Evolutionary conservation across 441 rosid species (phyloP).

Genomic region (Geranium incanum): DNA sequence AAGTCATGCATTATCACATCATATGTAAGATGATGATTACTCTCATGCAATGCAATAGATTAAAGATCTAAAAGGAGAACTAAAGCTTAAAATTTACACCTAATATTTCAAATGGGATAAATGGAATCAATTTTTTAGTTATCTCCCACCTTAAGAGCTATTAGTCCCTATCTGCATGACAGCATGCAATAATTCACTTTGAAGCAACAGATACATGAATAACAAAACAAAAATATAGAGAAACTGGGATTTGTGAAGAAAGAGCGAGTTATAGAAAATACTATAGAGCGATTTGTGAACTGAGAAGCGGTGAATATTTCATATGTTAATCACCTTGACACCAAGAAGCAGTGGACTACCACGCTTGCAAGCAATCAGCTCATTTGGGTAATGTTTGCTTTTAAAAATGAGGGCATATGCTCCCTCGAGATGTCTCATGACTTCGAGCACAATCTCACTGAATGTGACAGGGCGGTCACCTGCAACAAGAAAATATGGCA

Average conservation of each 20-base stretch:
- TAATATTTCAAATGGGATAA: background rate
- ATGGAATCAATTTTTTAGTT: no score
- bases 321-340: constrained; percentile 62
- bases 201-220: no score
- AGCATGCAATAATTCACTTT: no score
- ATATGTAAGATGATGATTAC: background rate
- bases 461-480: constrained; percentile 65
- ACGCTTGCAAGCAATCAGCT: constrained; percentile 91
- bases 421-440: constrained; percentile 95
- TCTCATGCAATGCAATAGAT: background rate
- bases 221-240: no score
- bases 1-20: background rate
- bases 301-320: constrained; percentile 13
- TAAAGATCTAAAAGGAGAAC: background rate
- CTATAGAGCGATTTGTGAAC: no score
- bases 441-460: constrained; percentile 89
- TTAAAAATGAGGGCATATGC: constrained; percentile 97
- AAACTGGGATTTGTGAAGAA: no score
- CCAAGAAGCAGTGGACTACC: constrained; percentile 95
- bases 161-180: no score
- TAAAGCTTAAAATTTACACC: background rate
- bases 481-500: constrained; percentile 28
- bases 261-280: no score
- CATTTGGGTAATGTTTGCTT: constrained; percentile 88
- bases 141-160: no score